Conservation (phyloP, 225 moss, liverwort and hornwort genomes). For the Bryum argenteum region DNA sequence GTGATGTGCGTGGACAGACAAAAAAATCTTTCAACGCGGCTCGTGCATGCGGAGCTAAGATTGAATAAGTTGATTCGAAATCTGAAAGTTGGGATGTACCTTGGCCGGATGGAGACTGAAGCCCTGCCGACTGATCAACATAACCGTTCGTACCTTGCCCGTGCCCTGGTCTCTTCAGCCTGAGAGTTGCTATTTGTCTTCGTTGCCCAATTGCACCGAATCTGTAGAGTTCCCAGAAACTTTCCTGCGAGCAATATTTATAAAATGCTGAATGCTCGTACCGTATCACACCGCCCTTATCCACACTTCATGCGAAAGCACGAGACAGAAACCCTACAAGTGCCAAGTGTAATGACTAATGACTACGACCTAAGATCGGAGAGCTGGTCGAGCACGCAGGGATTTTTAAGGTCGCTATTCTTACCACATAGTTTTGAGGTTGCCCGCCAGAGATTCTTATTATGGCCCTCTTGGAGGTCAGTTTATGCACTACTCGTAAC, state of each 20-base stretch:
- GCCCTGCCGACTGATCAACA: slow-evolving; percentile 61
- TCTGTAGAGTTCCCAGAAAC: slow-evolving; percentile 67
- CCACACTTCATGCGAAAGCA: background rate
- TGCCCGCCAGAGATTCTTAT: slow-evolving; percentile 26
- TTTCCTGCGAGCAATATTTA: slow-evolving; percentile 47
- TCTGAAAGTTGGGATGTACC: slow-evolving; percentile 39
- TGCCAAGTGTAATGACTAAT: slow-evolving; percentile 5
- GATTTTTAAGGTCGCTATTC: slow-evolving; percentile 22
- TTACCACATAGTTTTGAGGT: slow-evolving; percentile 31
- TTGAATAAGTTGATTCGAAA: background rate
- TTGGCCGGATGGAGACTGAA: slow-evolving; percentile 66
- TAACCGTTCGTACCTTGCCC: slow-evolving; percentile 51
- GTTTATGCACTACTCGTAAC: slow-evolving; percentile 95
- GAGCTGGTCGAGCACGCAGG: slow-evolving; percentile 19
- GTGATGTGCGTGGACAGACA: slow-evolving; percentile 1
- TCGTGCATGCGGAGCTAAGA: background rate
- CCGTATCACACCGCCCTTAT: background rate
- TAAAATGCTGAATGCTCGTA: slow-evolving; percentile 8
- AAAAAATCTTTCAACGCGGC: background rate
- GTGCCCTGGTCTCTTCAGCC: slow-evolving; percentile 64
- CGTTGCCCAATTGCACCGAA: slow-evolving; percentile 70
- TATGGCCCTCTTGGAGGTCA: slow-evolving; percentile 49
- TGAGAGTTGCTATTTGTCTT: slow-evolving; percentile 69
- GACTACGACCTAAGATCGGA: slow-evolving; percentile 26
- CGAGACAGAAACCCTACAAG: slow-evolving; percentile 8